Percentiles rank a stretch among this genome's conserved stretches.
Conservation (phyloP, 106 monocot species). For the Acorus gramineus region DNA sequence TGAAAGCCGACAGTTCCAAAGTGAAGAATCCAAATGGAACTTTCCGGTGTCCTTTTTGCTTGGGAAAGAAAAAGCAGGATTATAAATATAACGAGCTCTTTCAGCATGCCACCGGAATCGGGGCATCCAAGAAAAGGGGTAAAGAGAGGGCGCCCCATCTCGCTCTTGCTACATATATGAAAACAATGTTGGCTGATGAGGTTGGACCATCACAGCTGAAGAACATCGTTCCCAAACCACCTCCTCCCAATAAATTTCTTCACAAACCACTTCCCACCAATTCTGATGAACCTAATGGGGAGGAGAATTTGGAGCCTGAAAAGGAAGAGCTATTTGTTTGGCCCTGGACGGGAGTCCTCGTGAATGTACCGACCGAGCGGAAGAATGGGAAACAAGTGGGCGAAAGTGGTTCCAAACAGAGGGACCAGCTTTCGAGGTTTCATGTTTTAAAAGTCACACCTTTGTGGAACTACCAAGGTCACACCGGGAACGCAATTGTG, state of each 20-base stretch:
- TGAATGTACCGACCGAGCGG: constrained; percentile 48
- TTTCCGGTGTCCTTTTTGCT: constrained; percentile 58
- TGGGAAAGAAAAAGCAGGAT: constrained; percentile 36
- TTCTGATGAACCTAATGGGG: no score
- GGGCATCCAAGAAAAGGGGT: constrained; percentile 21
- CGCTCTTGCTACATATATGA: constrained; percentile 48
- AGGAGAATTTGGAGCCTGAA: background rate
- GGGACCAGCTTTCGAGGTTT: constrained; percentile 36
- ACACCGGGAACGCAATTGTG: constrained; percentile 56
- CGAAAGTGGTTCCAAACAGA: constrained; percentile 30
- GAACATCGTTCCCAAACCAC: constrained; percentile 2
- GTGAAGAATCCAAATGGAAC: constrained; percentile 13
- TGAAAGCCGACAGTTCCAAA: constrained; percentile 10
- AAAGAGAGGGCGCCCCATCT: constrained; percentile 48
- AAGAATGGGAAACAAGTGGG: constrained; percentile 34
- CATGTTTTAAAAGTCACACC: constrained; percentile 40
- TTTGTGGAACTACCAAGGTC: constrained; percentile 42
- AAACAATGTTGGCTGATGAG: constrained; percentile 17
- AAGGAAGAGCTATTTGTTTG: constrained; percentile 51
- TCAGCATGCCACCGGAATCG: constrained; percentile 45
- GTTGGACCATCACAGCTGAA: constrained; percentile 8
- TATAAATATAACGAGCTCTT: constrained; percentile 44
- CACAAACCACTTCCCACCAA: no score
- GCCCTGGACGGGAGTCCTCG: constrained; percentile 77
- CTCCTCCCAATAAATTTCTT: background rate